These are phyloP conservation scores for Eremochloa ophiuroides DNA, from an alignment of 176 grass and related monocot species.

Conservation along the genomic window DNA sequence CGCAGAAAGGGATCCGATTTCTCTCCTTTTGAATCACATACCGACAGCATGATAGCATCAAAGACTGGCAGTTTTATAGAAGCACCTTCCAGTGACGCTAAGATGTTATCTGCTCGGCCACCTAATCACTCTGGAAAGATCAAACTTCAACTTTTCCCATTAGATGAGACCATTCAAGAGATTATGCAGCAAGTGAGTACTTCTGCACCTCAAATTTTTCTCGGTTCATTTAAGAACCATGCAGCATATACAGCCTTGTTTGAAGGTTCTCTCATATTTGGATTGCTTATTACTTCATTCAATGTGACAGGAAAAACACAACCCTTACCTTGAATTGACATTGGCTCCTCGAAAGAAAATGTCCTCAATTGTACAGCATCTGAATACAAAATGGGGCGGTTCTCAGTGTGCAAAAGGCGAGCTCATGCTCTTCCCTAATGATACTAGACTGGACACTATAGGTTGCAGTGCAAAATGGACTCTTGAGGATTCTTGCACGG, in stretches of 20 bases:
- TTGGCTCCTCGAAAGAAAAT: conserved; percentile 85
- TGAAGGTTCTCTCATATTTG: conserved; percentile 1
- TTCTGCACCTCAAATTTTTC: not conserved
- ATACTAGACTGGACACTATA: conserved; percentile 48
- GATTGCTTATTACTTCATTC: conserved; percentile 19
- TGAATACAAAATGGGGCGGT: conserved; percentile 77
- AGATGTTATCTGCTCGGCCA: conserved; percentile 24
- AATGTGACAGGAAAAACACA: conserved; percentile 67
- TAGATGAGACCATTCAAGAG: conserved; percentile 56
- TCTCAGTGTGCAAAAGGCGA: conserved; percentile 51
- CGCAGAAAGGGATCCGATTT: conserved; percentile 1
- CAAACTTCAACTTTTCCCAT: conserved; percentile 90
- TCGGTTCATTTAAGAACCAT: conserved; percentile 10
- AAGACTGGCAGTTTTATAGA: conserved; percentile 13
- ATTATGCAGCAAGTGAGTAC: conserved; percentile 66
- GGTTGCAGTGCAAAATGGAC: conserved; percentile 65
- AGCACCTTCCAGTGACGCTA: conserved; percentile 23
- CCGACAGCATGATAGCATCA: not conserved
- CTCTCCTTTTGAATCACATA: conserved; percentile 22
- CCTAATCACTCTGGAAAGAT: conserved; percentile 51
- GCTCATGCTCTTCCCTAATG: conserved; percentile 71
- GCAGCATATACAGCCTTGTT: not conserved
- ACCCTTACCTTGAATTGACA: conserved; percentile 87
- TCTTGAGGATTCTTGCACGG: conserved; percentile 50
- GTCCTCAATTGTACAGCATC: conserved; percentile 91